Evolutionary conservation across 257 asterid species (phyloP), one percentile per base, ranked within the genome.

Genomic region (Lycium ferocissimum): DNA sequence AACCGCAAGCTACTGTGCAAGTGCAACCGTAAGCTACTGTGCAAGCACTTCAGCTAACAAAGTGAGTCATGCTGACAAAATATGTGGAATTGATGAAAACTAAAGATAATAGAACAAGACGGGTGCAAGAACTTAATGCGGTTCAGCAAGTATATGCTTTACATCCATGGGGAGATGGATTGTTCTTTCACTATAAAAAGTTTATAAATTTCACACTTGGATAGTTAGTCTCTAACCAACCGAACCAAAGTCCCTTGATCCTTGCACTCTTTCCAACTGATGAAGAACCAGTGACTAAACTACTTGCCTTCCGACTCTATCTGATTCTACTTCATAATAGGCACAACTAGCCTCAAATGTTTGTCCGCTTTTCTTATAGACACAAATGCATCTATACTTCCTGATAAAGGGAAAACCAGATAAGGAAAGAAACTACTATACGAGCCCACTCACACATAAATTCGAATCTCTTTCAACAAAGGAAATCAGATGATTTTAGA

Each of bases 231-330:
- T 73, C 59, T 73, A 73, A 45, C 80, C 40, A 73, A 73, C 59
- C 59, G 37, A 47, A 47, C 38, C 18, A 0, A 56, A 14, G 61
- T 56, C 61, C 45, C 45, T 40, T 40, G 45, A 40, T 6, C 80
- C 80, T 73, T 45, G 59, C 80, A 47, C n/a, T n/a, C 80, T 73
- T 73, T 73, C 80, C 57, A 72, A n/a, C 80, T 45, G 38, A n/a
- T n/a, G 53, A 72, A 45, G 58, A 72, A 72, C 80, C 57, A 73
- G 72, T 12, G 40, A 20, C 14, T 26, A 73, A 47, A 47, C 58
- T n/a, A 6, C 80, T 7, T 73, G 51, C 59, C 11, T 73, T 73
- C 80, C 59, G 45, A 73, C 80, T n/a, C 59, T 73, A 20, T 73
- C 80, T 73, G 47, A 40, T 73, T 73, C n/a, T 73, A 45, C 20